Conservation (phyloP, 2,329 filamentous ascomycete genomes). For the Epichloe typhina region DNA sequence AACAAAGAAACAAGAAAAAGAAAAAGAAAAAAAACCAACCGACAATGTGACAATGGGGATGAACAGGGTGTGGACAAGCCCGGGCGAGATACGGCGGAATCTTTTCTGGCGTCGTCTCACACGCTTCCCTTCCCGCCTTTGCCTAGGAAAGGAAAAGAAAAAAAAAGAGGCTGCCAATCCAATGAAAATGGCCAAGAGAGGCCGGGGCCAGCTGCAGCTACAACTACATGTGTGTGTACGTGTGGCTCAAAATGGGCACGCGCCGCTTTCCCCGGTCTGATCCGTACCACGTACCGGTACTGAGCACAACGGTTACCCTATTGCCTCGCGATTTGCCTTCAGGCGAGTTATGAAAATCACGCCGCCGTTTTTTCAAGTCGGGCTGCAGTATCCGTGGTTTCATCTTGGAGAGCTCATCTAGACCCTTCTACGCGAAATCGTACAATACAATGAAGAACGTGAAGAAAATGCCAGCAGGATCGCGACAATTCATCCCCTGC, state of each 20-base stretch:
- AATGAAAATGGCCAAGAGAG: not conserved
- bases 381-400: not conserved
- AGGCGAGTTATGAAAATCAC: no score
- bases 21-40: not conserved
- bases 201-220: not conserved
- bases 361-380: no score
- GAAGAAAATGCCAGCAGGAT: not conserved
- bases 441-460: conserved; percentile 4
- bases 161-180: not conserved
- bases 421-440: conserved; percentile 16
- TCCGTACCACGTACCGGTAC: no score
- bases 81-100: not conserved
- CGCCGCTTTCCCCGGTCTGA: no score
- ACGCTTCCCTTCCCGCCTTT: not conserved
- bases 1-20: not conserved
- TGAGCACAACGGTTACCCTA: no score
- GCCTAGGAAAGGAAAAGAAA: not conserved
- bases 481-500: not conserved
- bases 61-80: not conserved
- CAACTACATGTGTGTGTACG: not conserved
- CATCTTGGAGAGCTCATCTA: not conserved
- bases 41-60: not conserved
- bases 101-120: not conserved
- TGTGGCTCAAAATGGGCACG: not conserved
- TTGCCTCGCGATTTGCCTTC: no score